Base-by-base conservation (phyloP, 1,284 basidiomycete species). In the Cryptococcus sp. region DNA sequence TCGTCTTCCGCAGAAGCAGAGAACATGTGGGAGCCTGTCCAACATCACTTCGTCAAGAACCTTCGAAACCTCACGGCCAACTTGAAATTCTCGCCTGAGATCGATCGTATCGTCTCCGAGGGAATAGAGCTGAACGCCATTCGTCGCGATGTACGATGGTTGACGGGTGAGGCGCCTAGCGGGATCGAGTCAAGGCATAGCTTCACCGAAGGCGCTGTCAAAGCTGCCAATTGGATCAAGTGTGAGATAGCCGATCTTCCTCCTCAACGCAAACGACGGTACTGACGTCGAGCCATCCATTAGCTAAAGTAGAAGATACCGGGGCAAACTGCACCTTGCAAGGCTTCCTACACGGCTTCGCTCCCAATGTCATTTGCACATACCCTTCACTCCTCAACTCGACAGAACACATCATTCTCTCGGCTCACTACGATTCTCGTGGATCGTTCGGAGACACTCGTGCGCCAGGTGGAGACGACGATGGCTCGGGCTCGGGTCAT, bases 391-490 rank as follows among this genome's bases (percentile, higher is more conserved):
- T 57, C 5, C 46, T 80, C 83, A 62, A 88, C 82, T 40, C 70
- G 15, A 65, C 66, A 23, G 72, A 76, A 40, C 62, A 61, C 17
- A 84, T 80, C 25, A 81, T 93, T 49, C 80, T 93, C 50, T 88
- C 87, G 56, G 89, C 86, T 1, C 91, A 93, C 76, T 92, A 91
- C 72, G 91, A 93, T 73, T 89, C 87, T 50, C 86, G 91, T 38
- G 91, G 91, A 13, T 88, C 87, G 1, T 93, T 91, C 74, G 91
- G 91, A 13, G 85, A 80, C 59, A 82, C 82, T 8, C 84, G 87
- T 23, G 89, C 88, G 5, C 89, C 89, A 1, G 86, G 85, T 5
- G 85, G 83, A 17, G 86, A 93, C 68, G 91, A 93, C 68, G 90
- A 93, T 72, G 90, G 88, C 16, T 73, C 70, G 6, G 77, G 77